Conservation (phyloP, 345 rosid genomes). For the Salix suchowensis region DNA sequence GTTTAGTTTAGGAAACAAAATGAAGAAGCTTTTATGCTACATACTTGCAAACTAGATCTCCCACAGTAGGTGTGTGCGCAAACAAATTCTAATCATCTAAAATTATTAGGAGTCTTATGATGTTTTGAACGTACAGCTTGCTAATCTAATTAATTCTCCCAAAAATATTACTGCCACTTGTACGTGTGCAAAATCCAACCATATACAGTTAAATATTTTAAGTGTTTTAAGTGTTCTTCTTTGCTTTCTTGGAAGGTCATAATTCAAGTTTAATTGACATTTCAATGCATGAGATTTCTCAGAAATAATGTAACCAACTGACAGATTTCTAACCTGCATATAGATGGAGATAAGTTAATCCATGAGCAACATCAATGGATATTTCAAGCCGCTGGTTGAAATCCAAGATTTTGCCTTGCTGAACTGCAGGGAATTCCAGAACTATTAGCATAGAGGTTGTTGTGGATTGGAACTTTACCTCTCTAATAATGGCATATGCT, state of each 20-base stretch:
- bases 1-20: background rate
- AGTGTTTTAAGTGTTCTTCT: background rate
- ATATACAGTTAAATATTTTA: background rate
- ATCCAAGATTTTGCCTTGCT: conserved; percentile 61
- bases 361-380: conserved; percentile 92
- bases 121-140: background rate
- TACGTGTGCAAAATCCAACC: background rate
- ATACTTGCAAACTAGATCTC: background rate
- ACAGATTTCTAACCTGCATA: conserved; percentile 59
- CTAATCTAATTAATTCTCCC: background rate
- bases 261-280: background rate
- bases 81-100: background rate
- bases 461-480: conserved; percentile 1
- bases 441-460: background rate
- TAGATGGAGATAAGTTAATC: conserved; percentile 81
- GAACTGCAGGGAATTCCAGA: conserved; percentile 40
- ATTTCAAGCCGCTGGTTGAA: conserved; percentile 91
- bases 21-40: background rate
- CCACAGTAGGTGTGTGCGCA: background rate
- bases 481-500: conserved; percentile 15
- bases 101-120: background rate
- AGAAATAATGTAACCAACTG: background rate
- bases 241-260: background rate
- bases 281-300: background rate
- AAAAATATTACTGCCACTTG: background rate